Percentiles rank a stretch among this genome's conserved stretches.
Evolutionary conservation across 1,284 basidiomycete species (phyloP).

Genomic region (Singerocomus rubriflavus): DNA sequence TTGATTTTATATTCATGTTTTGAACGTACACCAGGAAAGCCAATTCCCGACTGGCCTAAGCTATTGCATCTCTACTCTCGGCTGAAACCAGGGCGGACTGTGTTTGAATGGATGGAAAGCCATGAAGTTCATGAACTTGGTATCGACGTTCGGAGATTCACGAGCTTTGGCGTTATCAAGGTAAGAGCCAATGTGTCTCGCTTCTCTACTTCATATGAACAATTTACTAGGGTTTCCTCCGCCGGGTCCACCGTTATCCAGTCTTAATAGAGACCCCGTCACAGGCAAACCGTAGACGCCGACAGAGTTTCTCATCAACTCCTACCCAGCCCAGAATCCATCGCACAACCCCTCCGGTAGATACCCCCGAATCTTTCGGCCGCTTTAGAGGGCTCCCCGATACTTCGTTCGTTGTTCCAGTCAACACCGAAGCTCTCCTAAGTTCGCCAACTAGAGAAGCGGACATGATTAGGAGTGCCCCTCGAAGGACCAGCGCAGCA

Average conservation of each 20-base stretch:
- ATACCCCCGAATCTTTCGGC: constrained; percentile 25
- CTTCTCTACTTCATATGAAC: not conserved
- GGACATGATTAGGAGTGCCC: constrained; percentile 7
- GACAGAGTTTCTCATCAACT: constrained; percentile 40
- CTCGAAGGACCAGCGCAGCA: constrained; percentile 51
- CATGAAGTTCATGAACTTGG: constrained; percentile 70
- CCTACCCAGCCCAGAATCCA: constrained; percentile 26
- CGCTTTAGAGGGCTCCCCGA: constrained; percentile 33
- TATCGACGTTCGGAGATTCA: constrained; percentile 90
- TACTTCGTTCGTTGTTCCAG: constrained; percentile 23
- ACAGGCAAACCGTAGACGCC: constrained; percentile 37
- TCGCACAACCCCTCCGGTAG: constrained; percentile 24
- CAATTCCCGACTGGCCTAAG: constrained; percentile 76
- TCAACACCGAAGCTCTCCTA: constrained; percentile 30
- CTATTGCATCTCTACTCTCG: constrained; percentile 85
- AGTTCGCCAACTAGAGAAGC: constrained; percentile 26
- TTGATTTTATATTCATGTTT: constrained; percentile 2
- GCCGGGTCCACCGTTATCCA: constrained; percentile 91
- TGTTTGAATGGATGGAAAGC: constrained; percentile 88
- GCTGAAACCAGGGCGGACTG: constrained; percentile 80
- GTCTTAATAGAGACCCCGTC: constrained; percentile 48
- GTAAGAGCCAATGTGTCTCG: constrained; percentile 34
- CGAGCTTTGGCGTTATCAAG: constrained; percentile 99
- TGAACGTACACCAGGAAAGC: constrained; percentile 38
- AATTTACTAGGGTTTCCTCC: constrained; percentile 76